phyloP scores from a whole-genome alignment of 1,139 yeast genomes.

The Suhomyces bokatorum region DNA sequence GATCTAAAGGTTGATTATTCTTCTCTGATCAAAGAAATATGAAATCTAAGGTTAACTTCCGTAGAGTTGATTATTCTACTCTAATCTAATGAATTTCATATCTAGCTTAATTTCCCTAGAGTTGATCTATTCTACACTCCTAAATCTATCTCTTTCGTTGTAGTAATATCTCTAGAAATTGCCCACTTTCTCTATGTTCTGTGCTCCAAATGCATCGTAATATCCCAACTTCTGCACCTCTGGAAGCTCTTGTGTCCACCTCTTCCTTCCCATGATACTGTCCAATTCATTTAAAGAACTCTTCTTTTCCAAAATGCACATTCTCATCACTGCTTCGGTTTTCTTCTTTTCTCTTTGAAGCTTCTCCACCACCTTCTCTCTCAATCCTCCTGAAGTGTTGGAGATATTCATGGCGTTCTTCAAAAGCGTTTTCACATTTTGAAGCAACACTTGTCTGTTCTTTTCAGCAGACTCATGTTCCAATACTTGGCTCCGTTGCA shows the following conservation, averaged over 20 bases:
- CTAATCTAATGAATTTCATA: no score
- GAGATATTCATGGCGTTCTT: constrained; percentile 51
- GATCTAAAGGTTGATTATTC: no score
- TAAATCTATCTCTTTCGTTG: no score
- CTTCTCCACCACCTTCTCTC: constrained; percentile 50
- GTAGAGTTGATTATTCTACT: no score
- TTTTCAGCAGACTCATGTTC: constrained; percentile 31
- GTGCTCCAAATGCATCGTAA: constrained; percentile 27
- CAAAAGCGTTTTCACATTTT: constrained; percentile 43
- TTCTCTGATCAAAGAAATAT: no score
- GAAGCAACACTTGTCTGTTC: constrained; percentile 30
- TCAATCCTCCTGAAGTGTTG: constrained; percentile 49
- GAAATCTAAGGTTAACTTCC: no score
- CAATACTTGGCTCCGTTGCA: constrained; percentile 44
- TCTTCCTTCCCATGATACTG: constrained; percentile 33
- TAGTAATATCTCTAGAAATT: no score
- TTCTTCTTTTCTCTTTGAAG: constrained; percentile 41
- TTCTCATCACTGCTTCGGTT: constrained; percentile 46
- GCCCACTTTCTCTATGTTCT: background rate
- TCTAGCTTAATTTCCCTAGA: no score
- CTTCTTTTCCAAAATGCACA: constrained; percentile 48
- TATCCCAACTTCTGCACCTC: constrained; percentile 29
- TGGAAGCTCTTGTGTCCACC: constrained; percentile 35
- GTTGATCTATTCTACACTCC: no score
- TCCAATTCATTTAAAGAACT: constrained; percentile 37